These are phyloP conservation scores for Ceratocystis alfenasii DNA, from an alignment of 2,329 filamentous ascomycete genomes.

Conservation along the genomic window DNA sequence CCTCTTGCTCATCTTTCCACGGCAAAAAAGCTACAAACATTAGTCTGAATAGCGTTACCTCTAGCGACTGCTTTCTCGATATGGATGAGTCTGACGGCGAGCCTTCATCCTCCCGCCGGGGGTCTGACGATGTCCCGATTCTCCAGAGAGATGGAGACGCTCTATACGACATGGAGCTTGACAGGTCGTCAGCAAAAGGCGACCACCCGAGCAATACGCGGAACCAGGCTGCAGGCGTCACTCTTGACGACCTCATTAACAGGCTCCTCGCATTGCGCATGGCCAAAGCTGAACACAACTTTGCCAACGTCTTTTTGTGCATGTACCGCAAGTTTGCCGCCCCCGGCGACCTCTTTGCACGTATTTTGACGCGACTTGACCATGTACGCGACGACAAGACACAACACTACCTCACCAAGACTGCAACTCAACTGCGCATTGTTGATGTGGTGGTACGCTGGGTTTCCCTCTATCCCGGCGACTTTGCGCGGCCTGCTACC, in stretches of 20 bases:
- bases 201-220: slow-evolving; percentile 11
- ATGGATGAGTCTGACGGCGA: slow-evolving; percentile 60
- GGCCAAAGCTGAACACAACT: slow-evolving; percentile 80
- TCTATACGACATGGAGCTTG: slow-evolving; percentile 37
- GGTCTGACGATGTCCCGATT: slow-evolving; percentile 56
- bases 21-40: slow-evolving; percentile 36
- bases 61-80: slow-evolving; percentile 48
- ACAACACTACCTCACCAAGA: slow-evolving; percentile 61
- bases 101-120: slow-evolving; percentile 36
- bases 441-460: slow-evolving; percentile 78
- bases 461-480: slow-evolving; percentile 80
- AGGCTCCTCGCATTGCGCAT: slow-evolving; percentile 71
- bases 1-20: slow-evolving; percentile 16
- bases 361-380: slow-evolving; percentile 67
- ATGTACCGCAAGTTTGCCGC: slow-evolving; percentile 88
- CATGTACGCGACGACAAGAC: slow-evolving; percentile 53
- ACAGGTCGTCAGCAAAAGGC: slow-evolving; percentile 34
- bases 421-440: slow-evolving; percentile 68
- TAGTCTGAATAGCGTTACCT: slow-evolving; percentile 36
- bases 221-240: slow-evolving; percentile 35
- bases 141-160: slow-evolving; percentile 55
- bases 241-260: slow-evolving; percentile 67
- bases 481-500: slow-evolving; percentile 72
- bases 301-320: slow-evolving; percentile 77
- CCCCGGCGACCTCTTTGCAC: slow-evolving; percentile 63